Conservation (phyloP, 169 alveolate genomes). For the Plasmodium ovale region DNA sequence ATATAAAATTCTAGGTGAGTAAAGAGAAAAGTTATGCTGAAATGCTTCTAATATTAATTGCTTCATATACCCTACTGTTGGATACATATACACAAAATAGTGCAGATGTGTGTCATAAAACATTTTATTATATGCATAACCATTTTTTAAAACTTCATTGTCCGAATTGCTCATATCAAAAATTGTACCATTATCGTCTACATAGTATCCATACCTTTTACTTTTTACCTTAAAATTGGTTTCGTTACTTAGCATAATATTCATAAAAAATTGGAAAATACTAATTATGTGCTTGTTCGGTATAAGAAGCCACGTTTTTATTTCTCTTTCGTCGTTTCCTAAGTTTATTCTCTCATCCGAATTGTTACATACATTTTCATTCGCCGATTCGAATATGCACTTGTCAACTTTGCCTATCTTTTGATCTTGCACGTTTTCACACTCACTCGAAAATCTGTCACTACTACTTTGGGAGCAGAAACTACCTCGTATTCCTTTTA, state of each 20-base stretch:
- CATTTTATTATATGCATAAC: constrained; percentile 20
- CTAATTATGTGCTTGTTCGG: constrained; percentile 50
- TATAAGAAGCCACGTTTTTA: constrained; percentile 71
- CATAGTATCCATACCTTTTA: constrained; percentile 42
- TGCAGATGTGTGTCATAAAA: constrained; percentile 44
- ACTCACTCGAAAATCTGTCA: not conserved
- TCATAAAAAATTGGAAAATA: constrained; percentile 44
- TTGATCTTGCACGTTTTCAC: not conserved
- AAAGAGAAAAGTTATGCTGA: constrained; percentile 48
- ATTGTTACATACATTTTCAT: not conserved
- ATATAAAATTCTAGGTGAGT: constrained; percentile 61
- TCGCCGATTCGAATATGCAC: no score
- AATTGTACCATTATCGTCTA: constrained; percentile 27
- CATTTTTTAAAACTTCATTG: constrained; percentile 41
- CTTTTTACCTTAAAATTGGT: constrained; percentile 19
- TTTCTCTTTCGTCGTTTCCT: constrained; percentile 17
- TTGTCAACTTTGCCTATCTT: not conserved
- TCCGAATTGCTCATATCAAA: constrained; percentile 2
- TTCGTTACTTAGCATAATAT: constrained; percentile 48
- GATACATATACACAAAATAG: constrained; percentile 49
- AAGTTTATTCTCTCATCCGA: not conserved
- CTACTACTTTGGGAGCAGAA: not conserved
- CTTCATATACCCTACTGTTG: constrained; percentile 50
- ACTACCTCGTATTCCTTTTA: not conserved
- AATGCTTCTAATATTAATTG: constrained; percentile 56